Conservation (phyloP, 805 yeast genomes). For the Kodamaea lidongshanica region DNA sequence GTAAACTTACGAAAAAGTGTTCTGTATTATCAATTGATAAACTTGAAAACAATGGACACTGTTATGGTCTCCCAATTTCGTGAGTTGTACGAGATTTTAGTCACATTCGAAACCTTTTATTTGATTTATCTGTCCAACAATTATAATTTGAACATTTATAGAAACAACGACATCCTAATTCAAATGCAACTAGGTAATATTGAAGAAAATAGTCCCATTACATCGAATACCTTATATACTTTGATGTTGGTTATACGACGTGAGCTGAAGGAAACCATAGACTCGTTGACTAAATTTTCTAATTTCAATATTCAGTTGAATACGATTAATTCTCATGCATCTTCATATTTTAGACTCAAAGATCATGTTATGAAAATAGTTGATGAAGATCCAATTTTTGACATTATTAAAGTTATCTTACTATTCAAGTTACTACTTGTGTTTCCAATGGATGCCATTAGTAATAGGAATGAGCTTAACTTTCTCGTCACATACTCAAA, state of each 20-base stretch:
- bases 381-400: conserved; percentile 10
- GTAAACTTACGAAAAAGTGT: conserved; percentile 24
- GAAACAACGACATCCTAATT: conserved; percentile 12
- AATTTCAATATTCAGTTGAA: conserved; percentile 9
- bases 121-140: conserved; percentile 12
- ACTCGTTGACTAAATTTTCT: conserved; percentile 7
- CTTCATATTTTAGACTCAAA: conserved; percentile 6
- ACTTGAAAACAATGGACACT: conserved; percentile 19
- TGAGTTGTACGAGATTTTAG: conserved; percentile 28
- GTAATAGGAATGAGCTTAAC: conserved; percentile 15
- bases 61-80: conserved; percentile 17
- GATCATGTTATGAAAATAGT: conserved; percentile 4
- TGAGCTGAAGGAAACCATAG: conserved; percentile 4
- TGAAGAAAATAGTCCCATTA: conserved; percentile 7
- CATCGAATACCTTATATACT: conserved; percentile 9
- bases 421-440: conserved; percentile 19
- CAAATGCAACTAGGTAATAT: conserved; percentile 9
- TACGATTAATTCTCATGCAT: not conserved
- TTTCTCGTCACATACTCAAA: conserved; percentile 15
- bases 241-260: conserved; percentile 7
- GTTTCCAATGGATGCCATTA: conserved; percentile 13
- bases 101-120: conserved; percentile 21
- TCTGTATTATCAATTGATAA: conserved; percentile 26
- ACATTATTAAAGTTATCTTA: conserved; percentile 12
- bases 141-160: conserved; percentile 10